A percentile compares a stretch with the other conserved stretches of the same genome.
These are phyloP conservation scores for Melampsora medusae DNA, from an alignment of 1,284 basidiomycete species.

Conservation along the genomic window DNA sequence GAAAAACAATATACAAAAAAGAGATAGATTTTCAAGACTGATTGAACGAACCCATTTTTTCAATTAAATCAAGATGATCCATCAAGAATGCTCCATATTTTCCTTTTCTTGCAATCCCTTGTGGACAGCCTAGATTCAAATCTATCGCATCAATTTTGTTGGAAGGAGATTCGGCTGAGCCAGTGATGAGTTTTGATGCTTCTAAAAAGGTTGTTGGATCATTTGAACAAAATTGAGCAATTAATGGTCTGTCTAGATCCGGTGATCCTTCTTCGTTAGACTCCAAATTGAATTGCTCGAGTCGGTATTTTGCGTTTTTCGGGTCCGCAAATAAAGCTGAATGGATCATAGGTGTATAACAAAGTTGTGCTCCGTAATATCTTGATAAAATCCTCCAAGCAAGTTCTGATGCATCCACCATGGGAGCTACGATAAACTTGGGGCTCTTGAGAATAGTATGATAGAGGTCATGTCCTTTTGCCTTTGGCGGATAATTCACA, in stretches of 20 bases:
- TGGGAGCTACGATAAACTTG: conserved; percentile 28
- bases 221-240: conserved; percentile 91
- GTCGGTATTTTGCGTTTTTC: conserved; percentile 60
- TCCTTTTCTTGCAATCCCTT: conserved; percentile 85
- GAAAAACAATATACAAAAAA: not conserved
- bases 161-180: conserved; percentile 58
- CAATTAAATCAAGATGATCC: conserved; percentile 89
- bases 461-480: conserved; percentile 23
- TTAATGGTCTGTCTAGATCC: conserved; percentile 71
- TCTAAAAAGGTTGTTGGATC: conserved; percentile 73
- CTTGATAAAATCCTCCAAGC: conserved; percentile 88
- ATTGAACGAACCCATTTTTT: conserved; percentile 64
- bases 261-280: conserved; percentile 66
- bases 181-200: conserved; percentile 62
- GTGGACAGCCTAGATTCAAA: conserved; percentile 92
- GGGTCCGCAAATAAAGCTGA: conserved; percentile 75
- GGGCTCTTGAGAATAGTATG: conserved; percentile 5
- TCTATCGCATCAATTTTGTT: conserved; percentile 84
- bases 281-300: conserved; percentile 68
- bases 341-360: conserved; percentile 97
- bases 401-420: conserved; percentile 56
- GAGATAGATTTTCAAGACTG: not conserved
- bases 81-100: conserved; percentile 86
- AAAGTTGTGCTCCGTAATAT: conserved; percentile 74
- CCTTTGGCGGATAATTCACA: not conserved